Base-by-base conservation (phyloP, 73 alveolate species). In the Paramecium tetraurelia region DNA sequence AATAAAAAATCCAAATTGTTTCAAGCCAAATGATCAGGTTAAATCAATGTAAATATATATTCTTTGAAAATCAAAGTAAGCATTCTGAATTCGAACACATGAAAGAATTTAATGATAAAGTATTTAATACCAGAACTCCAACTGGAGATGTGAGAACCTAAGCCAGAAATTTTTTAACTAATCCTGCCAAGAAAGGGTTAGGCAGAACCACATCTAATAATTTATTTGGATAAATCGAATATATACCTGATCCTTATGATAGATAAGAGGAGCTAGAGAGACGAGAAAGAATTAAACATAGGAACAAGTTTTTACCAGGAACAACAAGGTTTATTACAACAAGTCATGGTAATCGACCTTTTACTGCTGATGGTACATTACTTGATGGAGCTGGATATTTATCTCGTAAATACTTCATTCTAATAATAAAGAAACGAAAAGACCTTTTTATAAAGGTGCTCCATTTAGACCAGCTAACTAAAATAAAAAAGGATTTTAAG, bases 161-260 rank as follows among this genome's bases (percentile, higher is more conserved):
- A 24, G 88, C 93, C 4, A 58, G 85, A 20, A 86, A 86, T 8
- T 86, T 86, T 36, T 8, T 35, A 24, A 86, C 93, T 2, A 86
- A 86, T 63, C 93, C 93, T 38, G 85, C 83, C 27, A 86, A 86
- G 77, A 86, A 44, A 63, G 93, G 89, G 3, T 68, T 63, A 12
- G 93, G 93, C 7, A 86, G 85, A 22, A 86, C 93, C 3, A 86
- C 89, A 18, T 58, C 48, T 43, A 48, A 72, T 14, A 53, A 86
- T 63, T 36, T 86, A 38, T 86, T 86, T 63, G 85, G 70, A 24
- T 41, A 68, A 41, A 72, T 86, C 41, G 85, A 57, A 40, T 86
- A 63, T 22, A 29, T 72, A 18, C 83, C 63, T 40, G 93, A 86
- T 86, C 93, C 93, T 27, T 86, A 63, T 40, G 75, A 86, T 68